Base-by-base conservation (phyloP, 306 rosid species). In the Neltuma alba region DNA sequence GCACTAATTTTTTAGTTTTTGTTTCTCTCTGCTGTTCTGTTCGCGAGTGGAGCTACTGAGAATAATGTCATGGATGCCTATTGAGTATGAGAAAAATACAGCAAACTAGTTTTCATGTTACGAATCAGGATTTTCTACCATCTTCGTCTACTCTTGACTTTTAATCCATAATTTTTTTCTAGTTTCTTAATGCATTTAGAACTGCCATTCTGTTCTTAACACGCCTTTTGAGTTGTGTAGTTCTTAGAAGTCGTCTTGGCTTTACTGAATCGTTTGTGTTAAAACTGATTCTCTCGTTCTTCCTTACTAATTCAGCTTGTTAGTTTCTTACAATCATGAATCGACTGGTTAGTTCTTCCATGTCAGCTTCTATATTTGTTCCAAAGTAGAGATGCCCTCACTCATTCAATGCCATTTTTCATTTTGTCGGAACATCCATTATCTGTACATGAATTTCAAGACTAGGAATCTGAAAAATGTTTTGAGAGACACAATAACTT, bases 21-120 rank as follows among this genome's bases (percentile, higher is more conserved):
- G 4, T 58, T 74, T 34, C 77, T 64, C 15, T 40, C 27, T 45
- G 33, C 78, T 72, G 67, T 45, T 76, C 23, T 38, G 8, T 61
- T 54, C 30, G 28, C 31, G 25, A n/a, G 40, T 25, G 38, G 58
- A 76, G 33, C 54, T 40, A 21, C 69, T 4, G 5, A 64, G 60
- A 58, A 15, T 58, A 27, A 27, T 58, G 34, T 65, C 68, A n/a
- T 28, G 50, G 20, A n/a, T 52, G 27, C 75, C 18, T 23, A 13
- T 11, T 63, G 18, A 18, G 41, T 68, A 23, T 30, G 28, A 7
- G 58, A 37, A 70, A 44, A 14, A 18, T 34, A 3, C 67, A 23
- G 72, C 18, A 52, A 54, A 42, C 47, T 31, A 21, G 9, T 37
- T 41, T 61, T 37, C 61, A 37, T 41, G 42, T 68, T 27, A 42